Evolutionary conservation across 805 yeast genomes (phyloP).

Genomic region (Metschnikowia bowlesiae): DNA sequence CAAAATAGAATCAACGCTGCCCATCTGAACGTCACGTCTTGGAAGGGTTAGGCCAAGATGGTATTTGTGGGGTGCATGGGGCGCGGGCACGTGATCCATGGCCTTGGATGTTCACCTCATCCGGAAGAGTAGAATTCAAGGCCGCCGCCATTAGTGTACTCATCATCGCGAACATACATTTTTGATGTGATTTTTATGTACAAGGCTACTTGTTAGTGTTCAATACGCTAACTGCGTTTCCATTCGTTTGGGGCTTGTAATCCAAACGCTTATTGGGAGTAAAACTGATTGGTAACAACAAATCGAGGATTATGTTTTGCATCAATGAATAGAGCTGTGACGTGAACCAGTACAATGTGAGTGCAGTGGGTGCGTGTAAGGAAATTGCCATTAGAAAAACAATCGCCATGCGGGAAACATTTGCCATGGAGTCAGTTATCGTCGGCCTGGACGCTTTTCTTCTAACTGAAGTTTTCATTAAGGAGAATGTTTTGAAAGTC

Average conservation of each 20-base stretch:
- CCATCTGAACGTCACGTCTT: not conserved
- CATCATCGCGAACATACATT: not conserved
- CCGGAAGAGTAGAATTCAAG: not conserved
- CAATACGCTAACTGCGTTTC: slow-evolving; percentile 13
- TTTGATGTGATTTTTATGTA: not conserved
- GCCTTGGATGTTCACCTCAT: not conserved
- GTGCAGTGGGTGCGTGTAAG: slow-evolving; percentile 79
- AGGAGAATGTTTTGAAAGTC: slow-evolving; percentile 61
- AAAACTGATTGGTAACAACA: slow-evolving; percentile 53
- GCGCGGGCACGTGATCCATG: not conserved
- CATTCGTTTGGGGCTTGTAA: slow-evolving; percentile 13
- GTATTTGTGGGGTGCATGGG: not conserved
- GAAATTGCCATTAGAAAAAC: slow-evolving; percentile 79
- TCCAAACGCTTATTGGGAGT: slow-evolving; percentile 40
- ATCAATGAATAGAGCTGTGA: slow-evolving; percentile 72
- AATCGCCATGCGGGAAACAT: slow-evolving; percentile 67
- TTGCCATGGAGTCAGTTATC: slow-evolving; percentile 59
- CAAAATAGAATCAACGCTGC: not conserved
- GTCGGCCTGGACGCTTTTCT: slow-evolving; percentile 49
- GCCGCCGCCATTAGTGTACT: no score
- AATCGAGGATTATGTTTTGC: slow-evolving; percentile 72
- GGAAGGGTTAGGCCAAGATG: no score
- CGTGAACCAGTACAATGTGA: slow-evolving; percentile 85
- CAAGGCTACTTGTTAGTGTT: not conserved
- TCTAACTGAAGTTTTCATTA: slow-evolving; percentile 39